Conservation (phyloP, 371 early-diverging fungal genomes). For the Apophysomyces sp. region DNA sequence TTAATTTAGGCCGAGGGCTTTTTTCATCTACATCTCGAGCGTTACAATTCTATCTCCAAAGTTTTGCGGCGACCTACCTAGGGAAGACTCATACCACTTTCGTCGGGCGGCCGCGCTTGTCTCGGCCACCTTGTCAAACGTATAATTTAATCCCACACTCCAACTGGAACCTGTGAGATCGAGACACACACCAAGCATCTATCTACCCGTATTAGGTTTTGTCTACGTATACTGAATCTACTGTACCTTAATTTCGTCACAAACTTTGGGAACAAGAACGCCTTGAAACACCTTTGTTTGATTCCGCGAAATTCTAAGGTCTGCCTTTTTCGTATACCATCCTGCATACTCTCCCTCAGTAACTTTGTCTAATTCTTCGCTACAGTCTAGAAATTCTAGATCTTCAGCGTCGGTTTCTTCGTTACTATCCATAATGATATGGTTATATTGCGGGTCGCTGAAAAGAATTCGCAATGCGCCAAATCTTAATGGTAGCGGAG, state of each 20-base stretch:
- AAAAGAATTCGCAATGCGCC: conserved; percentile 54
- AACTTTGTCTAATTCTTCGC: conserved; percentile 9
- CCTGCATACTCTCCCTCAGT: conserved; percentile 24
- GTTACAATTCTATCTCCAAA: background rate
- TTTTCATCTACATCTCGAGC: background rate
- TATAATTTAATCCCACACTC: conserved; percentile 46
- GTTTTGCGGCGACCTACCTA: conserved; percentile 8
- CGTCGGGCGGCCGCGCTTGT: conserved; percentile 24
- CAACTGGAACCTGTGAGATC: conserved; percentile 42
- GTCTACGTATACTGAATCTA: background rate
- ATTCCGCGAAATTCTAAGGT: conserved; percentile 53
- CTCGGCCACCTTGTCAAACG: conserved; percentile 27
- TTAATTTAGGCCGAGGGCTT: conserved; percentile 25
- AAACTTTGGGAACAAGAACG: conserved; percentile 50
- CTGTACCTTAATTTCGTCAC: conserved; percentile 62
- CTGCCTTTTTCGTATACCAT: conserved; percentile 27
- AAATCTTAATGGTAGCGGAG: conserved; percentile 43
- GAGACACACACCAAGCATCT: conserved; percentile 47
- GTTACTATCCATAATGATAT: conserved; percentile 21
- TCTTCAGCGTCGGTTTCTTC: background rate
- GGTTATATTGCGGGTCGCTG: conserved; percentile 49
- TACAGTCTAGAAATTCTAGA: conserved; percentile 24
- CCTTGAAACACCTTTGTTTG: conserved; percentile 68
- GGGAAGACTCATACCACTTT: conserved; percentile 22
- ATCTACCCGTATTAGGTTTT: background rate